phyloP scores from a whole-genome alignment of 305 asterid genomes.

The Rubia peregrina region DNA sequence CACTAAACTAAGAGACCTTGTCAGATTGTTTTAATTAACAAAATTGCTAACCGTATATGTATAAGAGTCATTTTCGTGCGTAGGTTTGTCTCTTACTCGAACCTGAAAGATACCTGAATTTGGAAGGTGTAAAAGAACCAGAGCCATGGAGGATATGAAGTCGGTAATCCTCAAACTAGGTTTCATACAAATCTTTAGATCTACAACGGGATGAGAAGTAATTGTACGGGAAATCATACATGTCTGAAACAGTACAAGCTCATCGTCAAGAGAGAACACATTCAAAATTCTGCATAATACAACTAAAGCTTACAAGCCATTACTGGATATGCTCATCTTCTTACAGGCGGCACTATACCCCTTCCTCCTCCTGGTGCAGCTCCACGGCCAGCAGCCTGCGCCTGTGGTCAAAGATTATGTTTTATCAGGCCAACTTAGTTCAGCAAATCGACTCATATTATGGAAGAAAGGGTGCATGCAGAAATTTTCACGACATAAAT shows the following conservation, averaged over 20 bases:
- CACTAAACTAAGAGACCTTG: too few species aligned
- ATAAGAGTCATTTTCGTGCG: too few species aligned
- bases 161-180: background rate
- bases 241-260: background rate
- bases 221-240: background rate
- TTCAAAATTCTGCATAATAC: background rate
- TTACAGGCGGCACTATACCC: slow-evolving; percentile 70
- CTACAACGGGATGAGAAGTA: background rate
- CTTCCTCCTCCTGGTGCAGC: slow-evolving; percentile 80
- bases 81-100: too few species aligned
- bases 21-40: too few species aligned
- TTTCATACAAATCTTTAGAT: background rate
- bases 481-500: background rate
- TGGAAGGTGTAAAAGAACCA: too few species aligned
- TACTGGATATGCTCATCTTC: slow-evolving; percentile 43
- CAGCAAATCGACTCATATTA: background rate
- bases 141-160: too few species aligned
- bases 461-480: background rate
- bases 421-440: slow-evolving; percentile 13
- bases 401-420: slow-evolving; percentile 34
- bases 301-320: slow-evolving; percentile 7
- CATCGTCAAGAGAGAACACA: background rate
- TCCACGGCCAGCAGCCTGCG: slow-evolving; percentile 89
- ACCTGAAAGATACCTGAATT: too few species aligned
- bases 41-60: too few species aligned